Evolutionary conservation across 2,329 filamentous ascomycete genomes (phyloP), one percentile per base, ranked within the genome.

Genomic region (Aspergillus sp.): DNA sequence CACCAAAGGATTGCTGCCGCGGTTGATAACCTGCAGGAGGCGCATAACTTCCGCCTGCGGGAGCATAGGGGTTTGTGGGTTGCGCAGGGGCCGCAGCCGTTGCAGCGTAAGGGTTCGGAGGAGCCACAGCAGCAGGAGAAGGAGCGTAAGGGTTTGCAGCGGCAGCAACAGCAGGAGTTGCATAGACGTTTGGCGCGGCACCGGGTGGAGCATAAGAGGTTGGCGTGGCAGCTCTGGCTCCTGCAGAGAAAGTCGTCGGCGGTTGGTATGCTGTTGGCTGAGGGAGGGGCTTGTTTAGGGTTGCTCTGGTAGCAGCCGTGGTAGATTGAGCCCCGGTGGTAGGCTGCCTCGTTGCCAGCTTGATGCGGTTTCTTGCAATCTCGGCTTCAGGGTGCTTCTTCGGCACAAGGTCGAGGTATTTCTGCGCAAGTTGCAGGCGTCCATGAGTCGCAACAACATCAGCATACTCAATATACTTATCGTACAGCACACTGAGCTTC

Each of bases 381-480:
- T 97, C 91, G 37, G 93, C 95, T 57, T 90, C 90, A 40, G 91
- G 88, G 72, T 96, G 97, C 63, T 87, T 86, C 41, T 83, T 79
- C 15, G 95, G 95, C 46, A 99, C 82, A 53, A 99, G 85, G 69
- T 93, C 86, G 41, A 99, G 85, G 70, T 99, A 99, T 73, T 90
- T 93, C 76, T 96, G 90, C 5, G 95, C 96, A 66, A 92, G 86
- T 33, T 86, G 82, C 54, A 99, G 80, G 67, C 96, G 90, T 12
- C 96, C 95, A 70, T 97, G 91, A 6, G 91, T 87, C 47, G 95
- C 92, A 57, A 96, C 86, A 64, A 99, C 93, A 71, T 99, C 93
- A 14, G 95, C 93, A 73, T 98, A 99, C 77, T 99, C 95, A 27
- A 90, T 88, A 72, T 99, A 99, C 77, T 96, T 96, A 73, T 92